These are phyloP conservation scores for Tulasnella sp. DNA, from an alignment of 768 basidiomycete species.

Conservation along the genomic window DNA sequence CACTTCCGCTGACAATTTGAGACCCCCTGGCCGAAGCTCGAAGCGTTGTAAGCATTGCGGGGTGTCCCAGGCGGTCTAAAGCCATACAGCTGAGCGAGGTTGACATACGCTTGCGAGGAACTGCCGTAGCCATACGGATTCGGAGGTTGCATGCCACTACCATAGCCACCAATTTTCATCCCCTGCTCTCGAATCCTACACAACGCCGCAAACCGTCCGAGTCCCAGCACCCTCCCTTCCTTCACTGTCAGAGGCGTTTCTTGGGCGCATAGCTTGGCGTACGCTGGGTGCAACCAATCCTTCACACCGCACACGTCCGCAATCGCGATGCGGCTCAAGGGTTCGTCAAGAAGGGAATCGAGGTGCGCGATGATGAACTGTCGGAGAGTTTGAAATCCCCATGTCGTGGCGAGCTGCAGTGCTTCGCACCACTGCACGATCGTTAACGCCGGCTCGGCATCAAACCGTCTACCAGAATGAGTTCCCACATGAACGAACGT, in stretches of 20 bases:
- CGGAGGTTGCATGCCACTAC: too few relatives aligned
- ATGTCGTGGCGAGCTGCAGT: conserved; percentile 12
- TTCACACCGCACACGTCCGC: conserved; percentile 2
- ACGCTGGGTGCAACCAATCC: conserved; percentile 20
- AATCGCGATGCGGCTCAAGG: neutral
- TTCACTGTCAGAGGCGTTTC: neutral
- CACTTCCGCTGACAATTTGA: neutral
- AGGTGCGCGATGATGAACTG: conserved; percentile 8
- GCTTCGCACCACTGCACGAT: neutral
- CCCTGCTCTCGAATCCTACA: conserved; percentile 16
- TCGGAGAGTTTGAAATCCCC: conserved; percentile 7
- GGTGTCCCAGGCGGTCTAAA: too few relatives aligned
- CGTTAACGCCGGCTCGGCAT: neutral
- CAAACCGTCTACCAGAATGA: neutral
- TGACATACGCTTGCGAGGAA: too few relatives aligned
- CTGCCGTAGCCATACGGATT: too few relatives aligned
- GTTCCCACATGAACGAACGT: too few relatives aligned
- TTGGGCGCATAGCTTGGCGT: conserved; percentile 17
- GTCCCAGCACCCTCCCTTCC: conserved; percentile 13
- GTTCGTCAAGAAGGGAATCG: neutral
- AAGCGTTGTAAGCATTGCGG: too few relatives aligned
- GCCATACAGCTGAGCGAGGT: too few relatives aligned
- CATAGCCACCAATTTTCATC: neutral
- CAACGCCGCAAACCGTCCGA: conserved; percentile 10
- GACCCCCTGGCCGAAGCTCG: neutral